Evolutionary conservation across 73 alveolate genomes (phyloP).

Genomic region (Diophrys appendiculata): DNA sequence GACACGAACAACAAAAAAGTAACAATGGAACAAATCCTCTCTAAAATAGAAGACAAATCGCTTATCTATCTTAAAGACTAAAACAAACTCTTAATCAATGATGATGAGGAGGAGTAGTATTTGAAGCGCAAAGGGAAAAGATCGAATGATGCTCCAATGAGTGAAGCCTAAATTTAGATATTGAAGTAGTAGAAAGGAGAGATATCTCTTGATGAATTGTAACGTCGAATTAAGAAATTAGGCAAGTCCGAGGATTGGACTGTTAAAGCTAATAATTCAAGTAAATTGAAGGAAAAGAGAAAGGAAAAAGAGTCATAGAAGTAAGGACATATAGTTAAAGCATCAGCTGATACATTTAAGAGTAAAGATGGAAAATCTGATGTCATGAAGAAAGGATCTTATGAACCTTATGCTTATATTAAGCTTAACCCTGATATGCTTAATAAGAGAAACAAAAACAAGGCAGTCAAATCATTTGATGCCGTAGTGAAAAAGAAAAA

Average conservation of each 20-base stretch:
- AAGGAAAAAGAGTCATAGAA: slow-evolving; percentile 40
- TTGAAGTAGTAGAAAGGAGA: not conserved
- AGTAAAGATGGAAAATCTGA: slow-evolving; percentile 80
- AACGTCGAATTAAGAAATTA: slow-evolving; percentile 18
- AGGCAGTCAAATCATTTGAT: slow-evolving; percentile 58
- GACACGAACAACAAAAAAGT: too few relatives aligned
- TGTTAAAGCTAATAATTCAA: slow-evolving; percentile 15
- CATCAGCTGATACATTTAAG: slow-evolving; percentile 73
- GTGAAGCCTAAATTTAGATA: slow-evolving; percentile 60
- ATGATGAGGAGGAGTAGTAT: not conserved
- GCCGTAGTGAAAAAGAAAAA: slow-evolving; percentile 52
- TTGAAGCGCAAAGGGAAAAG: not conserved
- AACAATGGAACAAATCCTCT: too few relatives aligned
- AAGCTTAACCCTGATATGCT: slow-evolving; percentile 83
- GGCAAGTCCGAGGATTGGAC: too few relatives aligned
- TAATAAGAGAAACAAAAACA: slow-evolving; percentile 54
- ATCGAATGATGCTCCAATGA: slow-evolving; percentile 40
- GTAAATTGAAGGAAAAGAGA: slow-evolving; percentile 52
- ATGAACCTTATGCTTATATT: slow-evolving; percentile 91
- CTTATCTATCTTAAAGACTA: too few relatives aligned
- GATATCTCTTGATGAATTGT: not conserved
- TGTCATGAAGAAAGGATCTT: slow-evolving; percentile 79
- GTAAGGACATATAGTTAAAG: slow-evolving; percentile 79
- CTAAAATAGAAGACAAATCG: too few relatives aligned
- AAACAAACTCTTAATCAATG: too few relatives aligned